Percentiles rank a stretch among this genome's conserved stretches.
phyloP scores from a whole-genome alignment of 129 eudicot genomes.

The Pulicaria dysenterica region DNA sequence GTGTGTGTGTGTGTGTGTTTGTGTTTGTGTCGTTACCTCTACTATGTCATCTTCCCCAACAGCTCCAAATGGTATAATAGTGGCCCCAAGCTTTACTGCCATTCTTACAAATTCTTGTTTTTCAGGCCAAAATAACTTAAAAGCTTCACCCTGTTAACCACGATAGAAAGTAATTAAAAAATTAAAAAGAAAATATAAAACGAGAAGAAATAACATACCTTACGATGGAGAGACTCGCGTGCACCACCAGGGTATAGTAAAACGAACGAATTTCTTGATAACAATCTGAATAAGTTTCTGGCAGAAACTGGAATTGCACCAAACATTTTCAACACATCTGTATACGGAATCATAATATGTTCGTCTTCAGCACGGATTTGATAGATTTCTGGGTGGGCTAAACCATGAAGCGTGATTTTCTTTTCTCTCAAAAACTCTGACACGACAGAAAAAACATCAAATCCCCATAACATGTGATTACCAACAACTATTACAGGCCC shows the following conservation, averaged over 20 bases:
- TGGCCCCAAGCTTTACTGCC: constrained; percentile 43
- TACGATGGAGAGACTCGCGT: constrained; percentile 37
- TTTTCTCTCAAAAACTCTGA: constrained; percentile 62
- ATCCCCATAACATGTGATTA: constrained; percentile 76
- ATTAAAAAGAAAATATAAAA: not conserved
- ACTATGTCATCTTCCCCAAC: constrained; percentile 42
- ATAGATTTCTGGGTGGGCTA: constrained; percentile 34
- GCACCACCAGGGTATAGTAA: constrained; percentile 44
- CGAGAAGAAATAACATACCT: constrained; percentile 1
- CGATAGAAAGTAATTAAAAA: not conserved
- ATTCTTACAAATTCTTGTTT: constrained; percentile 43
- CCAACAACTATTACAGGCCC: constrained; percentile 91
- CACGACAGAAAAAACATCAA: constrained; percentile 56
- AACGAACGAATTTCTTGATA: constrained; percentile 21
- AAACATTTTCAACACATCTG: constrained; percentile 23
- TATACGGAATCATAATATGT: constrained; percentile 1
- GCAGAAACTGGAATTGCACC: constrained; percentile 39
- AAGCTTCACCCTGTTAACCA: constrained; percentile 36
- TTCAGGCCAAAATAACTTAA: constrained; percentile 43
- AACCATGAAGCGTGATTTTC: constrained; percentile 37
- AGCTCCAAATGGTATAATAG: constrained; percentile 38
- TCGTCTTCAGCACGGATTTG: not conserved
- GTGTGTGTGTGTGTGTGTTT: no score
- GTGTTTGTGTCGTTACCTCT: constrained; percentile 27
- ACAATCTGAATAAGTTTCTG: constrained; percentile 28